Base-by-base conservation (phyloP, 2,329 filamentous ascomycete genomes). In the Penicillium palitans region DNA sequence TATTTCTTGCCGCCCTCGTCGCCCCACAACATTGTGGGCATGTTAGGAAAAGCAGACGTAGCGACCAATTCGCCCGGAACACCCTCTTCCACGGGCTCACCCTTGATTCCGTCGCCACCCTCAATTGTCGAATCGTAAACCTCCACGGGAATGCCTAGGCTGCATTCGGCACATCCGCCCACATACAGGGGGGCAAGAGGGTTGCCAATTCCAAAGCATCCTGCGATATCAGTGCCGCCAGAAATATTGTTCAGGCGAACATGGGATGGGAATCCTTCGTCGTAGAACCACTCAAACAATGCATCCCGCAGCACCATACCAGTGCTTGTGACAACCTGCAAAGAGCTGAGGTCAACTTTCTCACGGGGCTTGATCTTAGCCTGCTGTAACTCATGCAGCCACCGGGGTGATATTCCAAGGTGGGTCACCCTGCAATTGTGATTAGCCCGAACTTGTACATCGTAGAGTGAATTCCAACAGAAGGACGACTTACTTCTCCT, bases 291-390 rank as follows among this genome's bases (percentile, higher is more conserved):
- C 69, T 91, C 87, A 69, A 92, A 93, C 35, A 91, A 78, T 40
- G 88, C 84, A 49, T 92, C 86, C 0, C 89, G 85, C 3, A 95
- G 80, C 0, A 95, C 90, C 90, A 93, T 93, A 4, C 91, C 91
- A 0, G 91, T 96, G 52, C 84, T 88, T 0, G 82, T 86, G 31
- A 93, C 89, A 3, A 80, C 73, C 29, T 78, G 77, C 27, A 96
- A 78, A 6, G 73, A 75, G 8, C 83, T 84, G 33, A 96, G 74
- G 66, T 93, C 84, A 1, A 83, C 81, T 9, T 87, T 76, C 1
- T 87, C 77, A 12, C 83, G 81, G 0, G 90, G 90, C 0, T 78
- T 75, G 42, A 93, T 81, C 0, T 80, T 79, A 21, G 82, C 81
- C 64, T 87, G 89, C 60, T 87, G 83, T 17, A 95, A 72, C 68